Conservation (phyloP, 1,139 yeast genomes). For the Saccharomyces hybrid region DNA sequence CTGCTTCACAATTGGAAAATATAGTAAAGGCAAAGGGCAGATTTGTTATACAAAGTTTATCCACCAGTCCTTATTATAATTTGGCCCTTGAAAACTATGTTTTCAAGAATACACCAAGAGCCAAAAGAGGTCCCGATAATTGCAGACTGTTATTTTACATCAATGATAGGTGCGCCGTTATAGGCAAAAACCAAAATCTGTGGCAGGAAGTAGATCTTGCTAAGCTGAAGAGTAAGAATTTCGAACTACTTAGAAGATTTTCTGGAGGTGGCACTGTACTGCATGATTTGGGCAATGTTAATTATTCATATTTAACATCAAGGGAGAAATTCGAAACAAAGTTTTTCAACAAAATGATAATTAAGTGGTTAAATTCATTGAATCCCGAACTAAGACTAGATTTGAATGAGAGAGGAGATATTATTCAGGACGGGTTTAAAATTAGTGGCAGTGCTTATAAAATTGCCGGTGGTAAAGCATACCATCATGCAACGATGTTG, state of each 20-base stretch:
- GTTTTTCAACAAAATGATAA: conserved; percentile 49
- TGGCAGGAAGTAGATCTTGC: conserved; percentile 78
- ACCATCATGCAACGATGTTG: conserved; percentile 96
- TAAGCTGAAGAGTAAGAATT: conserved; percentile 40
- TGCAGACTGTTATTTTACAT: conserved; percentile 63
- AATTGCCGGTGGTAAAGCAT: conserved; percentile 70
- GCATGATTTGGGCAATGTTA: conserved; percentile 87
- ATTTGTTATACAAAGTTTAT: conserved; percentile 24
- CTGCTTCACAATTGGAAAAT: conserved; percentile 13
- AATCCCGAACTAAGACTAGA: conserved; percentile 22
- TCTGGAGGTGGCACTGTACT: conserved; percentile 98
- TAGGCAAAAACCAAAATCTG: conserved; percentile 93
- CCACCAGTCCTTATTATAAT: conserved; percentile 62
- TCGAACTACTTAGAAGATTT: conserved; percentile 70
- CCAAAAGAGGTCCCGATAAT: conserved; percentile 23
- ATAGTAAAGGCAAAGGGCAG: conserved; percentile 17
- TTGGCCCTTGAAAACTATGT: conserved; percentile 77
- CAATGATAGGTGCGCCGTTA: conserved; percentile 78
- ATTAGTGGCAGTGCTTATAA: conserved; percentile 91
- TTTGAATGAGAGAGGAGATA: conserved; percentile 74
- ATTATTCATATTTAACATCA: conserved; percentile 73
- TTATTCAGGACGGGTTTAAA: conserved; percentile 44
- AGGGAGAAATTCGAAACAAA: conserved; percentile 60
- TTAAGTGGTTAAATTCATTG: conserved; percentile 40
- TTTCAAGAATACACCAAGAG: conserved; percentile 52